These are phyloP conservation scores for Leishmania turanica DNA, from an alignment of 208 protist genomes.

Conservation along the genomic window DNA sequence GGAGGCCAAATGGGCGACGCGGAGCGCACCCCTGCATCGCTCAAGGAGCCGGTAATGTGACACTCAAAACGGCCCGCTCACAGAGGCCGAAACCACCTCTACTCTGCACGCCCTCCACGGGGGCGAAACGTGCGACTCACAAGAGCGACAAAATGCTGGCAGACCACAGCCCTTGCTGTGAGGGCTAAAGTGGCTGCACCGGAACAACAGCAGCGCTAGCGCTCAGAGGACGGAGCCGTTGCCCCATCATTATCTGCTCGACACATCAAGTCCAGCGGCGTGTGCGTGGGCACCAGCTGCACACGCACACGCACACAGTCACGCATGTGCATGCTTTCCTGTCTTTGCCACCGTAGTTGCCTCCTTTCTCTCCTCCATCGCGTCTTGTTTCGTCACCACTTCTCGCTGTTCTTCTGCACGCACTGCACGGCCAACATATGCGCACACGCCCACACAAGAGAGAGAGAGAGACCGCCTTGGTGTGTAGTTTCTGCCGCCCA, in stretches of 20 bases:
- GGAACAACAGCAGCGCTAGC: not conserved
- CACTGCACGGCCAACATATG: not conserved
- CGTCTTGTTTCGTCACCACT: not conserved
- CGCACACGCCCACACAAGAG: not conserved
- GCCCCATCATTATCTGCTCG: not conserved
- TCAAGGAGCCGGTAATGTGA: not conserved
- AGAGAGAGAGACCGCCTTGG: not conserved
- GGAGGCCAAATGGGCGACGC: not conserved
- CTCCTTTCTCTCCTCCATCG: not conserved
- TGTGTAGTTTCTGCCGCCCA: not conserved
- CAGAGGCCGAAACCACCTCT: not conserved
- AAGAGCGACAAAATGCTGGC: not conserved
- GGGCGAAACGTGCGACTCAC: not conserved
- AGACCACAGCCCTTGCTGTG: not conserved
- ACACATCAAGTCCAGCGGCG: not conserved
- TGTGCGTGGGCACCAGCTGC: not conserved
- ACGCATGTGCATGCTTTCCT: not conserved
- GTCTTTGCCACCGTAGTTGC: not conserved
- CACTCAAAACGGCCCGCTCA: not conserved
- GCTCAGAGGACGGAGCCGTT: not conserved
- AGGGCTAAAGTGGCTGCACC: not conserved
- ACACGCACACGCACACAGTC: not conserved
- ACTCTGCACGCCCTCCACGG: not conserved
- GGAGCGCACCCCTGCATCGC: not conserved
- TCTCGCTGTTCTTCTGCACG: not conserved